phyloP scores from a whole-genome alignment of 2,329 filamentous ascomycete species.

The Aspergillus aculeatinus region DNA sequence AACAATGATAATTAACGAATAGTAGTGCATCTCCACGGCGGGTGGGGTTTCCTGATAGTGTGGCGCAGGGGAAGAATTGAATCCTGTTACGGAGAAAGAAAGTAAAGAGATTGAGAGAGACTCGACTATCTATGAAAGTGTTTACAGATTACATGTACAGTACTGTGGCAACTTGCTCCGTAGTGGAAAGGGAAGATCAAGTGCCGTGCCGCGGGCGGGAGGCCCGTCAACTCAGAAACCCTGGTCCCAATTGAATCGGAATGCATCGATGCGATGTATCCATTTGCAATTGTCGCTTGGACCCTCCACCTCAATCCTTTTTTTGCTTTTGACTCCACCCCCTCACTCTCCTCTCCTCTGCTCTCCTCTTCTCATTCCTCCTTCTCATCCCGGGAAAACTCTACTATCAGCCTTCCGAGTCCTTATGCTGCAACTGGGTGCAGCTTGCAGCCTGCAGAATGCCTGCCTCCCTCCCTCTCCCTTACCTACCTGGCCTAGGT shows the following conservation, averaged over 20 bases:
- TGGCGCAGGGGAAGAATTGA: conserved; percentile 5
- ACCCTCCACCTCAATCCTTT: neutral
- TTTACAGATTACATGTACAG: no score
- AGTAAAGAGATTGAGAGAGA: neutral
- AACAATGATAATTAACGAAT: neutral
- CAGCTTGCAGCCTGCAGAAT: neutral
- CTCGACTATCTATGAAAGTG: no score
- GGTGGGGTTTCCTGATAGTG: neutral
- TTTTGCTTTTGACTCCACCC: neutral
- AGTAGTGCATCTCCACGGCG: conserved; percentile 2
- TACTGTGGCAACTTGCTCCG: no score
- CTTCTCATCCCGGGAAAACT: neutral
- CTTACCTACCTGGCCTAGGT: neutral
- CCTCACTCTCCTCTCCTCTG: neutral
- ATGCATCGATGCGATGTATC: neutral
- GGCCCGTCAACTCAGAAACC: neutral
- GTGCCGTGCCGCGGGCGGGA: neutral
- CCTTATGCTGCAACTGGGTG: neutral
- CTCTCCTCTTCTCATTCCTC: neutral
- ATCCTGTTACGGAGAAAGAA: neutral
- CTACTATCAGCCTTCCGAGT: neutral
- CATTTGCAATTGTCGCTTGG: neutral
- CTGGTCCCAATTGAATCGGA: no score
- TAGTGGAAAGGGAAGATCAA: neutral
- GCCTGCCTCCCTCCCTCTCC: neutral